These are phyloP conservation scores for Paragyromitra xinjiangensis DNA, from an alignment of 495 filamentous ascomycete species.

Conservation along the genomic window DNA sequence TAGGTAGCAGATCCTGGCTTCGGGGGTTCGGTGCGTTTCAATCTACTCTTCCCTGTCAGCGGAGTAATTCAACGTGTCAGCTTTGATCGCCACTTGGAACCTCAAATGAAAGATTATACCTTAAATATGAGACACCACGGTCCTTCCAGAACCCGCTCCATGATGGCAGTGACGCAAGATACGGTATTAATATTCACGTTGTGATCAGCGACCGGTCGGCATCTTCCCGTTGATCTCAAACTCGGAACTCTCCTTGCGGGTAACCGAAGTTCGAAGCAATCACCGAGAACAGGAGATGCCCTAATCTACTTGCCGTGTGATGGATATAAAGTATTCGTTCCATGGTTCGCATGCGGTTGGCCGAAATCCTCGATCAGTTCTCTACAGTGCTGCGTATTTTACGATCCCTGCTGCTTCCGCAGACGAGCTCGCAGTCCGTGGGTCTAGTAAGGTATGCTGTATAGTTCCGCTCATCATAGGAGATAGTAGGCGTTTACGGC, in stretches of 20 bases:
- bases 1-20: slow-evolving; percentile 7
- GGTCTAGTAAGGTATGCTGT: neutral
- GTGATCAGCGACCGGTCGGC: slow-evolving; percentile 13
- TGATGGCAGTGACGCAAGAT: slow-evolving; percentile 12
- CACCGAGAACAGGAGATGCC: slow-evolving; percentile 24
- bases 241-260: neutral
- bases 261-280: slow-evolving; percentile 32
- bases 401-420: slow-evolving; percentile 1
- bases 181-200: slow-evolving; percentile 12
- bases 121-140: slow-evolving; percentile 45
- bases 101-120: slow-evolving; percentile 26
- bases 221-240: slow-evolving; percentile 28
- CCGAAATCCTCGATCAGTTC: neutral
- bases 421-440: slow-evolving; percentile 2
- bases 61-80: slow-evolving; percentile 6
- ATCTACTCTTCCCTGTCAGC: slow-evolving; percentile 14
- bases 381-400: neutral
- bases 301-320: slow-evolving; percentile 10
- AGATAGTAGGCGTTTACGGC: neutral
- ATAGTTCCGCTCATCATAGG: neutral
- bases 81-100: slow-evolving; percentile 23
- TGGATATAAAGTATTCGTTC: neutral
- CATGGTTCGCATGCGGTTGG: slow-evolving; percentile 1
- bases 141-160: slow-evolving; percentile 18
- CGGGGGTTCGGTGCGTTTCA: slow-evolving; percentile 31